phyloP scores from a whole-genome alignment of 2,329 filamentous ascomycete genomes.

The Chlorencoelia australis region DNA sequence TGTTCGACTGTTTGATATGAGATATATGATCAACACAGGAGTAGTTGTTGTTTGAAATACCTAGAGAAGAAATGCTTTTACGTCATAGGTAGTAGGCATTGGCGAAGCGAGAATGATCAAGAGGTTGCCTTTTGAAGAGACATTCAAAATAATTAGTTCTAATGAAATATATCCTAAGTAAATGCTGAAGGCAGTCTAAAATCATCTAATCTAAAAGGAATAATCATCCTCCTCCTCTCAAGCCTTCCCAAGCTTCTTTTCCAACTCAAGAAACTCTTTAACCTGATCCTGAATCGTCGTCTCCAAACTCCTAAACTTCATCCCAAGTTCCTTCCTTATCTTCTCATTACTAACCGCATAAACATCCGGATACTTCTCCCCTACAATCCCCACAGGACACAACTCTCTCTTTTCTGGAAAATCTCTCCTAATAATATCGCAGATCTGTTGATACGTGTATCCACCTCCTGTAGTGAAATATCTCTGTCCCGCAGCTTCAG shows the following conservation, averaged over 20 bases:
- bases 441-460: conserved; percentile 50
- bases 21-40: too few relatives aligned
- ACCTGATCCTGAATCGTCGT: conserved; percentile 19
- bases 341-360: conserved; percentile 20
- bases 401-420: conserved; percentile 41
- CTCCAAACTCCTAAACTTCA: conserved; percentile 17
- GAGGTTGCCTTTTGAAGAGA: too few relatives aligned
- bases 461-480: conserved; percentile 50
- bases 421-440: conserved; percentile 41
- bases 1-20: too few relatives aligned
- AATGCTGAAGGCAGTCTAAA: too few relatives aligned
- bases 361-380: conserved; percentile 9
- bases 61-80: too few relatives aligned
- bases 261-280: conserved; percentile 15
- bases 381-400: conserved; percentile 31
- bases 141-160: too few relatives aligned
- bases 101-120: too few relatives aligned
- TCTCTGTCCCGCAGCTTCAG: conserved; percentile 47
- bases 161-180: too few relatives aligned
- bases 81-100: too few relatives aligned
- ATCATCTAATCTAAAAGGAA: too few relatives aligned
- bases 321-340: conserved; percentile 16
- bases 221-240: conserved; percentile 1
- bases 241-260: conserved; percentile 11
- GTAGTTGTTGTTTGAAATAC: too few relatives aligned